phyloP scores from a whole-genome alignment of 305 asterid genomes.

The Stenogyne calaminthoides region DNA sequence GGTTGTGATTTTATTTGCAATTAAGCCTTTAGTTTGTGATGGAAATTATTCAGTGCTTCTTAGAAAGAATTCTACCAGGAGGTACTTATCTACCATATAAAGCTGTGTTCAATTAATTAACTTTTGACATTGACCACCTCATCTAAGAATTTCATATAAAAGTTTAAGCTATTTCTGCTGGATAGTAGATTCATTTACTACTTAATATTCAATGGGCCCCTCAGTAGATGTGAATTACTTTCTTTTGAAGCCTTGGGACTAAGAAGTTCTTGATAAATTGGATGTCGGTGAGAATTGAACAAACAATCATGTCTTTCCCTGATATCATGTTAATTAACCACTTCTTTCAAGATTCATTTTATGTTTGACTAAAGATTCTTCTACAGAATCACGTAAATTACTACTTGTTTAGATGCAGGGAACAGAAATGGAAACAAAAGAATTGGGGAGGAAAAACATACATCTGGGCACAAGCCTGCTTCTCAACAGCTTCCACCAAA shows the following conservation, averaged over 20 bases:
- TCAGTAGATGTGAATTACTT: not conserved
- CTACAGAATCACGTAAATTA: slow-evolving; percentile 14
- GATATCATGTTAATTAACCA: not conserved
- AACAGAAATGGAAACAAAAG: slow-evolving; percentile 45
- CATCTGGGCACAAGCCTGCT: slow-evolving; percentile 37
- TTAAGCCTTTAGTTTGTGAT: not conserved
- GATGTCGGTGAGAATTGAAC: not conserved
- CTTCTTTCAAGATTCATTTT: not conserved
- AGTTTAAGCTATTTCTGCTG: not conserved
- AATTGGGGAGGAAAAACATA: slow-evolving; percentile 42
- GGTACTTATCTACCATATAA: slow-evolving; percentile 10
- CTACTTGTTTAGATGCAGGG: slow-evolving; percentile 42
- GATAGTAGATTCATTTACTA: not conserved
- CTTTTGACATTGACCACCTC: not conserved
- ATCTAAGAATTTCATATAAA: not conserved
- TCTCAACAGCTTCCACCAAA: slow-evolving; percentile 47
- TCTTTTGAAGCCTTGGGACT: not conserved
- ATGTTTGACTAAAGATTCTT: not conserved
- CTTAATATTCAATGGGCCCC: not conserved
- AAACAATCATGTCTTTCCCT: not conserved
- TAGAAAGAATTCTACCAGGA: slow-evolving; percentile 10
- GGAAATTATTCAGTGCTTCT: not conserved
- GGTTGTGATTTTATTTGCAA: too few relatives aligned
- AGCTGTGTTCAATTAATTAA: slow-evolving; percentile 10
- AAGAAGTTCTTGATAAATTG: not conserved